A percentile compares a stretch with the other conserved stretches of the same genome.
phyloP scores from a whole-genome alignment of 2,329 filamentous ascomycete species.

The Calycina herbarum region DNA sequence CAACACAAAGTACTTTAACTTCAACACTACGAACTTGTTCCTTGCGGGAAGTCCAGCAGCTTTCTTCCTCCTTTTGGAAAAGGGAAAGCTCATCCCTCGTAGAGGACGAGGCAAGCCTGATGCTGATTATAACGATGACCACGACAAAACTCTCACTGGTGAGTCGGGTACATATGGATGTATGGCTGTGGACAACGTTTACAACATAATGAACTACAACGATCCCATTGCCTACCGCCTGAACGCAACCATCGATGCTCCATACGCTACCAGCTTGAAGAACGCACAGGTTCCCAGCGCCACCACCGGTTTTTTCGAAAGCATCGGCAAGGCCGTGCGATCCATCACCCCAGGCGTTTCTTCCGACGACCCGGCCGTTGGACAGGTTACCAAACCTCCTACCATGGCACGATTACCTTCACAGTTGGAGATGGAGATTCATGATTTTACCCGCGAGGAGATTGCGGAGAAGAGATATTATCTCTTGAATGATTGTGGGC shows the following conservation, averaged over 20 bases:
- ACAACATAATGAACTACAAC: conserved; percentile 77
- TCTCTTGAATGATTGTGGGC: conserved; percentile 91
- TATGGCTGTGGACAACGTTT: conserved; percentile 91
- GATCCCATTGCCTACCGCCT: conserved; percentile 86
- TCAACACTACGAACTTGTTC: conserved; percentile 88
- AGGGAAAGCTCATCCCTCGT: conserved; percentile 69
- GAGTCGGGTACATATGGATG: conserved; percentile 82
- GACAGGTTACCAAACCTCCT: conserved; percentile 33
- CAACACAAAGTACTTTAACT: conserved; percentile 72
- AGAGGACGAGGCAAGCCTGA: conserved; percentile 74
- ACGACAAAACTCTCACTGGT: conserved; percentile 65
- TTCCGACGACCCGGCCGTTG: conserved; percentile 41
- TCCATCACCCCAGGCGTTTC: conserved; percentile 57
- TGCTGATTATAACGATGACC: conserved; percentile 61
- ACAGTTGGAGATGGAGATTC: conserved; percentile 87
- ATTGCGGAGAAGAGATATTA: conserved; percentile 86
- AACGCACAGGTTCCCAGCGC: conserved; percentile 77
- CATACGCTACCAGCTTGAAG: conserved; percentile 75
- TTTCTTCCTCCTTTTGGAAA: conserved; percentile 89
- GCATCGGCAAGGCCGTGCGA: conserved; percentile 62
- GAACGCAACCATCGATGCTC: conserved; percentile 83
- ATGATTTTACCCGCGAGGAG: conserved; percentile 91
- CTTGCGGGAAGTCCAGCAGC: conserved; percentile 86
- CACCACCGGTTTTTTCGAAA: conserved; percentile 63
- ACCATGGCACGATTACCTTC: conserved; percentile 53